Conservation (phyloP, 2,329 filamentous ascomycete genomes). For the Triangularia setosa region DNA sequence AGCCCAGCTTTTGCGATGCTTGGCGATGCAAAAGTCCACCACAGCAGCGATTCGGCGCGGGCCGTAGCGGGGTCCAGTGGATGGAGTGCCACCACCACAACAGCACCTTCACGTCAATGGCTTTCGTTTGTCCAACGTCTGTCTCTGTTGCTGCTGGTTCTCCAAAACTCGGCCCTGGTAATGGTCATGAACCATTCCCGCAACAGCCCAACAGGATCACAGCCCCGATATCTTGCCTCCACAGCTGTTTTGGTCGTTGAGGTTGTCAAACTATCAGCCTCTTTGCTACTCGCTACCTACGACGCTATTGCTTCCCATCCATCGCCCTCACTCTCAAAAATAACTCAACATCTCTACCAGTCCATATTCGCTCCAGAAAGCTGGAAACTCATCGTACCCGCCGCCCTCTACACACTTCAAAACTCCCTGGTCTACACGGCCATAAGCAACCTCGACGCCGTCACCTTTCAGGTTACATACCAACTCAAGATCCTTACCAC, state of each 20-base stretch:
- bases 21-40: conserved; percentile 14
- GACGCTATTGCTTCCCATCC: conserved; percentile 34
- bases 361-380: conserved; percentile 25
- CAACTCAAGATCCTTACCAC: conserved; percentile 30
- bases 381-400: conserved; percentile 29
- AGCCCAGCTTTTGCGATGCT: not conserved
- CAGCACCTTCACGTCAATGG: conserved; percentile 11
- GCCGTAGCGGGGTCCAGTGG: conserved; percentile 1
- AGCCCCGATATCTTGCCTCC: conserved; percentile 57
- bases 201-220: conserved; percentile 14
- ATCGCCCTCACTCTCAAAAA: not conserved
- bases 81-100: not conserved
- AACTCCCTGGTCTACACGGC: conserved; percentile 29
- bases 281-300: conserved; percentile 59
- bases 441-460: conserved; percentile 28
- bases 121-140: conserved; percentile 19
- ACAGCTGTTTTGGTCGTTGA: conserved; percentile 67
- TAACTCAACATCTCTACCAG: conserved; percentile 37
- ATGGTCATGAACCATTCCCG: conserved; percentile 26
- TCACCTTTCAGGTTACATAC: conserved; percentile 29
- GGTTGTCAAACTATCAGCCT: conserved; percentile 60
- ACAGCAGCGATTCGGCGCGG: conserved; percentile 7
- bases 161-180: conserved; percentile 25
- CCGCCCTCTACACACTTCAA: conserved; percentile 28
- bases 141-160: conserved; percentile 21